phyloP scores from a whole-genome alignment of 495 filamentous ascomycete species.

The Symbiotaphrina buchneri region DNA sequence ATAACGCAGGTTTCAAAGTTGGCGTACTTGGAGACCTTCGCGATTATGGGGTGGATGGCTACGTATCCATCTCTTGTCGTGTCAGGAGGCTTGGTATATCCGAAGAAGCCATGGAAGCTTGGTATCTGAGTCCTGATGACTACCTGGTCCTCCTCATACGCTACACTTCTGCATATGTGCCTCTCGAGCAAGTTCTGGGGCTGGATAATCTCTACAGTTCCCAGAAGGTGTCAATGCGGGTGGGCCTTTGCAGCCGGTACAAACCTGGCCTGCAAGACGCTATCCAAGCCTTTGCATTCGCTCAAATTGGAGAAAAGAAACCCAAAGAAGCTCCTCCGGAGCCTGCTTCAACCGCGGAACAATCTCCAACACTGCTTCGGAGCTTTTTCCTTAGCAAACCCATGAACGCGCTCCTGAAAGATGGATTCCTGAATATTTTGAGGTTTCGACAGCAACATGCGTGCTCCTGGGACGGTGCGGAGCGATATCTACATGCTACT shows the following conservation, averaged over 20 bases:
- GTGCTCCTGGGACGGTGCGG: slow-evolving; percentile 51
- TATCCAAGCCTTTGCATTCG: slow-evolving; percentile 23
- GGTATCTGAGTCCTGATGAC: slow-evolving; percentile 41
- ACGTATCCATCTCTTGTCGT: slow-evolving; percentile 41
- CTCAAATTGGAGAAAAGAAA: slow-evolving; percentile 3
- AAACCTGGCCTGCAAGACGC: slow-evolving; percentile 29
- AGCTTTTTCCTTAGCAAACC: slow-evolving; percentile 50
- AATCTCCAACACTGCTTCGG: slow-evolving; percentile 10
- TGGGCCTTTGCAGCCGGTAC: slow-evolving; percentile 28
- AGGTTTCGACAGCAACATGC: slow-evolving; percentile 27
- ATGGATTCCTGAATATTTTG: slow-evolving; percentile 38
- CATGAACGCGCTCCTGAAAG: slow-evolving; percentile 45
- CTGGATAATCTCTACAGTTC: neutral
- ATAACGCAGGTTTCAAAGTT: slow-evolving; percentile 51
- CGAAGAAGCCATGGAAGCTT: slow-evolving; percentile 52
- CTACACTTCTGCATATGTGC: slow-evolving; percentile 32
- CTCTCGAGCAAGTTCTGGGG: slow-evolving; percentile 17
- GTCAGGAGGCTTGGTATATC: slow-evolving; percentile 53
- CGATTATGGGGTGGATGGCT: slow-evolving; percentile 15
- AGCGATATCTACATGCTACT: slow-evolving; percentile 26
- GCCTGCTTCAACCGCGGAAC: too few species aligned
- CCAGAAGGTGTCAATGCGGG: slow-evolving; percentile 13
- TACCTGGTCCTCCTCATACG: slow-evolving; percentile 64
- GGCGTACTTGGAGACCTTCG: slow-evolving; percentile 32
- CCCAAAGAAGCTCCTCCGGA: neutral